Percentiles rank a stretch among this genome's conserved stretches.
Conservation (phyloP, 2,329 filamentous ascomycete genomes). For the Stenocarpella maydis region DNA sequence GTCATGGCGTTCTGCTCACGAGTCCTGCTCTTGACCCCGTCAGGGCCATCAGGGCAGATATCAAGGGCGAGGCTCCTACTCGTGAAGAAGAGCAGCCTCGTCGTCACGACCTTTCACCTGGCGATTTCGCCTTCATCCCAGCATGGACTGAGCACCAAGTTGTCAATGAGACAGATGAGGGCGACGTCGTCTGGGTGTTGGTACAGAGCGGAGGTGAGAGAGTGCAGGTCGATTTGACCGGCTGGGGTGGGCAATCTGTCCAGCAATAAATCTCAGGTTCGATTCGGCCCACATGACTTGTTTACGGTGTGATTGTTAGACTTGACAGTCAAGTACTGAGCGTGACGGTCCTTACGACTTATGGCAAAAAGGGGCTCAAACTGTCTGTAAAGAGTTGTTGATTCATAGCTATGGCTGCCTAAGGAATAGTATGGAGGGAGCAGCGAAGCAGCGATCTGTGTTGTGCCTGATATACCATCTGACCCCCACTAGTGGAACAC, state of each 20-base stretch:
- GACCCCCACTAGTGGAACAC: no score
- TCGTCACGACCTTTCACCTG: slow-evolving; percentile 64
- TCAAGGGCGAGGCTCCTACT: slow-evolving; percentile 27
- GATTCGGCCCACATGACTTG: no score
- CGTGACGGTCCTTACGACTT: no score
- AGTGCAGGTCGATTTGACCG: slow-evolving; percentile 67
- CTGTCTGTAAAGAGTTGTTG: no score
- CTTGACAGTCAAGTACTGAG: no score
- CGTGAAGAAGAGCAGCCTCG: slow-evolving; percentile 58
- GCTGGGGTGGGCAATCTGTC: slow-evolving; percentile 62
- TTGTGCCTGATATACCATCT: no score
- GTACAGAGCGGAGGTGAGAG: slow-evolving; percentile 68
- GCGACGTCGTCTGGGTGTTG: slow-evolving; percentile 70
- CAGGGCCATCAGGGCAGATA: slow-evolving; percentile 29
- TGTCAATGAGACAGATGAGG: slow-evolving; percentile 63
- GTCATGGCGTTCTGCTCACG: slow-evolving; percentile 67
- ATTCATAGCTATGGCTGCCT: no score
- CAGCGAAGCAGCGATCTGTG: no score
- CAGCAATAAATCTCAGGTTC: no score
- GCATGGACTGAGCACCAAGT: slow-evolving; percentile 76
- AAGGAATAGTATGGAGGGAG: no score
- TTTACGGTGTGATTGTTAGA: no score
- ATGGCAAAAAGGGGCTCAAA: no score
- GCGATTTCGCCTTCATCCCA: slow-evolving; percentile 76
- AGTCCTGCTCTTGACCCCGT: slow-evolving; percentile 48